Evolutionary conservation across 257 asterid genomes (phyloP).

Genomic region (Echium plantagineum): DNA sequence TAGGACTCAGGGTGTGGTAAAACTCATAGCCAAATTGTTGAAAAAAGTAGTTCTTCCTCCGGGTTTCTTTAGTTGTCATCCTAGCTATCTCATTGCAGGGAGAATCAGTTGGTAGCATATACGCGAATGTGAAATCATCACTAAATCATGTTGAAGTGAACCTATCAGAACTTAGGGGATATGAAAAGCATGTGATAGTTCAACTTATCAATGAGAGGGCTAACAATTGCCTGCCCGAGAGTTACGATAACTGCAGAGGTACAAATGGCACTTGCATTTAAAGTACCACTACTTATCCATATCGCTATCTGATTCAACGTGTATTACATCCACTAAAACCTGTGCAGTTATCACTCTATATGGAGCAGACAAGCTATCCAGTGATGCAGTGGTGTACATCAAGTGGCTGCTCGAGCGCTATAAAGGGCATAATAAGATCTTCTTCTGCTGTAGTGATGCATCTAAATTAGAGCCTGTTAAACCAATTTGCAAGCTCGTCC

Average conservation of each 20-base stretch:
- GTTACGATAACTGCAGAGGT: constrained; percentile 46
- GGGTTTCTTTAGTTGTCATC: too few species aligned
- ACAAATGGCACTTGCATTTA: constrained; percentile 9
- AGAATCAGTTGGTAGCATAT: constrained; percentile 65
- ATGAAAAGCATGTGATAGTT: constrained; percentile 63
- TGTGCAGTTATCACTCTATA: constrained; percentile 57
- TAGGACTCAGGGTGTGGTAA: neutral
- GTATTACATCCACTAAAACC: constrained; percentile 6
- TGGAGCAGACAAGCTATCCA: constrained; percentile 66
- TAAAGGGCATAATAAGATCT: constrained; percentile 48
- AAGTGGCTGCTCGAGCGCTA: constrained; percentile 70
- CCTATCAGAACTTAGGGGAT: constrained; percentile 67
- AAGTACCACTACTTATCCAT: constrained; percentile 5
- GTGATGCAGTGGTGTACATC: constrained; percentile 52
- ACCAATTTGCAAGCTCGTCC: constrained; percentile 51
- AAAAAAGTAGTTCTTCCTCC: too few species aligned
- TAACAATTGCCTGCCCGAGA: constrained; percentile 13
- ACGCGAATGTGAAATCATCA: constrained; percentile 47
- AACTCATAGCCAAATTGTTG: neutral
- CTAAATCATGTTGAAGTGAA: constrained; percentile 55
- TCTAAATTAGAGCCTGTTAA: constrained; percentile 48
- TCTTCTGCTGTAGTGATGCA: constrained; percentile 78
- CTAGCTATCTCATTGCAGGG: constrained; percentile 54
- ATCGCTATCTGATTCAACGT: constrained; percentile 12
- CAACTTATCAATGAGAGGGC: constrained; percentile 57